A percentile compares a stretch with the other conserved stretches of the same genome.
Evolutionary conservation across 164 flowering plant genomes (phyloP).

Genomic region (Magnolia kwangsiensis): DNA sequence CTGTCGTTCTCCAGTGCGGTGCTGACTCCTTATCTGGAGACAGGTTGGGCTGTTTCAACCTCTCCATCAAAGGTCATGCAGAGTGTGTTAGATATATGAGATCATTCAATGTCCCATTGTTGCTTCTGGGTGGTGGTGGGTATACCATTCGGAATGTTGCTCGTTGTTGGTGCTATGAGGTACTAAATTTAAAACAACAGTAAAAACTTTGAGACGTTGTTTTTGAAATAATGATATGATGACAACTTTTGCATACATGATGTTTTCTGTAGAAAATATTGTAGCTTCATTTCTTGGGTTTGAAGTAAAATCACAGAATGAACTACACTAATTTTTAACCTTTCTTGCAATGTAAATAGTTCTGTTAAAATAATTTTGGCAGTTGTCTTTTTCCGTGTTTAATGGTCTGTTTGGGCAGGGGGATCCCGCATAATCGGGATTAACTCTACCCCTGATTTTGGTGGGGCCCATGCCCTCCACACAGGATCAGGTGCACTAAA

Average conservation of each 20-base stretch:
- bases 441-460: neutral
- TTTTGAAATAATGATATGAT: neutral
- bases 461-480: neutral
- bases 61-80: constrained; percentile 75
- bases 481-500: neutral
- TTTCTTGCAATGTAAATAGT: neutral
- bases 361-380: neutral
- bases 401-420: neutral
- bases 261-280: neutral
- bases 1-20: constrained; percentile 78
- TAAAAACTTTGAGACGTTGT: neutral
- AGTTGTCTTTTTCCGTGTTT: neutral
- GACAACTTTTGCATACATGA: neutral
- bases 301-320: neutral
- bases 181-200: constrained; percentile 10
- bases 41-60: constrained; percentile 74
- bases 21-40: constrained; percentile 78
- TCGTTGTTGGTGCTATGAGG: constrained; percentile 88
- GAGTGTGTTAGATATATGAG: constrained; percentile 77
- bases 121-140: constrained; percentile 76
- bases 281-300: neutral
- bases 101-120: constrained; percentile 72
- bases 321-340: neutral
- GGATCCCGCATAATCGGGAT: too few relatives aligned
- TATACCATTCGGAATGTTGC: constrained; percentile 83